Base-by-base conservation (phyloP, 164 flowering plant genomes). In the Macadamia tetraphylla region DNA sequence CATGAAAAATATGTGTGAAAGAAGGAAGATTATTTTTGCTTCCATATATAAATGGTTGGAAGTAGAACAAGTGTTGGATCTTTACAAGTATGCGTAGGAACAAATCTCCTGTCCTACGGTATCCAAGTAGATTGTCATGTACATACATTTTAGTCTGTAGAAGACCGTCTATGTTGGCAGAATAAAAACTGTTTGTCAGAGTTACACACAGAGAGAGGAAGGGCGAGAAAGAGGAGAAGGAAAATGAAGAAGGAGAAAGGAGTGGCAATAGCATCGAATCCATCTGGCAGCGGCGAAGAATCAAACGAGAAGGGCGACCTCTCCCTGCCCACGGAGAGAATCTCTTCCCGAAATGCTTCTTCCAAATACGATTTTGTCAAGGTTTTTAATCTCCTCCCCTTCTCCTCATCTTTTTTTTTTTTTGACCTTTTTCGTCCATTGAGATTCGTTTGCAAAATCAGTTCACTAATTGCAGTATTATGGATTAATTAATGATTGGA, bases 321-420 rank as follows among this genome's bases (percentile, higher is more conserved):
- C 59, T 61, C 78, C 11, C 68, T 74, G 29, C 78, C 82, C n/a
- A 6, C 78, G 42, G 73, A 68, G 49, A 77, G 80, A 31, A 75
- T 80, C 63, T 74, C 90, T 46, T 32, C 91, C 46, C 85, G 97
- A 35, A 94, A 87, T 66, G 86, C 91, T 75, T 86, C 96, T 51
- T 94, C 98, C 71, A 90, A 92, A 81, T 94, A 94, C 84, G 98
- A 94, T 74, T 94, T 94, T 75, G 97, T 94, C 74, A 91, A 94
- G 97, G 97, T 94, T 67, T 52, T 10, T n/a, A 1, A 53, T 53
- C 67, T 51, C 6, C 29, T 14, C 44, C 23, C 29, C 9, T 23
- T 66, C 23, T 23, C 62, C 42, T 49, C 29, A 31, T 56, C 32
- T 43, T 15, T 61, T 18, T 31, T 53, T 53, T 23, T 23, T 23